phyloP scores from a whole-genome alignment of 768 basidiomycete genomes.

The Macrolepiota albuminosa region DNA sequence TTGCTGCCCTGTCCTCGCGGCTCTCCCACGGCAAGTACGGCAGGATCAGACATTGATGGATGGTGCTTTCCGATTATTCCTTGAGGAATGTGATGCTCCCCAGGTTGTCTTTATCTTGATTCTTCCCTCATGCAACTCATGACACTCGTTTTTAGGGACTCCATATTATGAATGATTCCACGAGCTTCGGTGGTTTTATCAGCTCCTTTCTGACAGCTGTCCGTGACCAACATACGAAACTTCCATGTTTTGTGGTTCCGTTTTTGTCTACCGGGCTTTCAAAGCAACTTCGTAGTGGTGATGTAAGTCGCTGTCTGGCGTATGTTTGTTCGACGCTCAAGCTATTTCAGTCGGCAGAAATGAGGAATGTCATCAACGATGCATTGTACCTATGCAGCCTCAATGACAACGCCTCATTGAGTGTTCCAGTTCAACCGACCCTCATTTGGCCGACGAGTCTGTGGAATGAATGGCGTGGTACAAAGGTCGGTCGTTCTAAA shows the following conservation, averaged over 20 bases:
- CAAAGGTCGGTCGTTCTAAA: conserved; percentile 20
- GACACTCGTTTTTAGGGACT: conserved; percentile 44
- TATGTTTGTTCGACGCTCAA: conserved; percentile 8
- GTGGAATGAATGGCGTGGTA: conserved; percentile 21
- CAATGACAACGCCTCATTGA: conserved; percentile 44
- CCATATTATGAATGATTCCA: conserved; percentile 60
- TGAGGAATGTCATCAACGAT: conserved; percentile 54
- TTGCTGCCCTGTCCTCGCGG: neutral
- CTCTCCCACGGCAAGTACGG: neutral
- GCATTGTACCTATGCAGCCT: conserved; percentile 51
- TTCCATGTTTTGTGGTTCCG: conserved; percentile 53
- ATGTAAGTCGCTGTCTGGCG: conserved; percentile 34
- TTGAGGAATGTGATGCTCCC: conserved; percentile 72
- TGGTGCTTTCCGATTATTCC: conserved; percentile 55
- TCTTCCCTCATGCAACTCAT: neutral
- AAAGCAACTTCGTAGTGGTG: conserved; percentile 25
- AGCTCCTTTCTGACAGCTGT: conserved; percentile 52
- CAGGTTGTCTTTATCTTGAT: conserved; percentile 44
- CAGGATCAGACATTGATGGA: conserved; percentile 70
- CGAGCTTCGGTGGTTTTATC: conserved; percentile 63
- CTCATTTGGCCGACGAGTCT: conserved; percentile 33
- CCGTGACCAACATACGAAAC: conserved; percentile 64
- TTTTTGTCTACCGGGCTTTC: conserved; percentile 42
- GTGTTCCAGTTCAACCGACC: conserved; percentile 46
- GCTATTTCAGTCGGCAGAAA: conserved; percentile 27